These are phyloP conservation scores for Stentor roeselii DNA, from an alignment of 73 alveolate species.

Conservation along the genomic window DNA sequence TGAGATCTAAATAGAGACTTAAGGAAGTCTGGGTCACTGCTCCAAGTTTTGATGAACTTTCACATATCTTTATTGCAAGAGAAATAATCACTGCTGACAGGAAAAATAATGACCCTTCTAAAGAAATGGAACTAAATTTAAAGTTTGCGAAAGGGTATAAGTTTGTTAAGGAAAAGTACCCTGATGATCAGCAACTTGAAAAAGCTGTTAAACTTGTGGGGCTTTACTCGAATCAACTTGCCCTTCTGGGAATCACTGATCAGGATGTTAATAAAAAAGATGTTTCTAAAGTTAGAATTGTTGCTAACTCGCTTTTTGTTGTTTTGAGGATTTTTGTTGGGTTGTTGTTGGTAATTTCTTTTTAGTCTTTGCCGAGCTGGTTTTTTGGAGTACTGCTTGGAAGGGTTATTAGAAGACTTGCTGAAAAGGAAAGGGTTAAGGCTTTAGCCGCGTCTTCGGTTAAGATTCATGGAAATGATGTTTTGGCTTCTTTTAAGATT, in stretches of 20 bases:
- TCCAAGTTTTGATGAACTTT: slow-evolving; percentile 79
- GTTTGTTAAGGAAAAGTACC: slow-evolving; percentile 23
- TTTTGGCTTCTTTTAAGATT: background rate
- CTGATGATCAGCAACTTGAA: slow-evolving; percentile 63
- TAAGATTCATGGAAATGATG: background rate
- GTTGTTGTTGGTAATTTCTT: no score
- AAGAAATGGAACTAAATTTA: slow-evolving; percentile 58
- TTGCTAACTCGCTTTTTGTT: no score
- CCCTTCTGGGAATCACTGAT: no score
- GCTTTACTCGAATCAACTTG: slow-evolving; percentile 57
- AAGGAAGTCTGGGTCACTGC: slow-evolving; percentile 82
- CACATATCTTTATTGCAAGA: slow-evolving; percentile 68
- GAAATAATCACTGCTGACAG: slow-evolving; percentile 76
- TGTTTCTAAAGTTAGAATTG: no score
- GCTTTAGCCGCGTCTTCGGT: background rate
- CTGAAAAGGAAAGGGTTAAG: background rate
- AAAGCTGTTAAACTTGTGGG: slow-evolving; percentile 46
- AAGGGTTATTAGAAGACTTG: slow-evolving; percentile 29
- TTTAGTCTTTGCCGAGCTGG: slow-evolving; percentile 66
- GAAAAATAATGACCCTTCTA: slow-evolving; percentile 51
- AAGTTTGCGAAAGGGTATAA: slow-evolving; percentile 74
- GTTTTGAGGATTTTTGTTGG: no score
- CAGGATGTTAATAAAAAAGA: no score
- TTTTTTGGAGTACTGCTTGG: slow-evolving; percentile 64
- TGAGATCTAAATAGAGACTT: slow-evolving; percentile 49